Percentiles rank a stretch among this genome's conserved stretches.
Evolutionary conservation across 176 grass and related monocot species (phyloP).

Genomic region (Tillandsia leiboldiana): DNA sequence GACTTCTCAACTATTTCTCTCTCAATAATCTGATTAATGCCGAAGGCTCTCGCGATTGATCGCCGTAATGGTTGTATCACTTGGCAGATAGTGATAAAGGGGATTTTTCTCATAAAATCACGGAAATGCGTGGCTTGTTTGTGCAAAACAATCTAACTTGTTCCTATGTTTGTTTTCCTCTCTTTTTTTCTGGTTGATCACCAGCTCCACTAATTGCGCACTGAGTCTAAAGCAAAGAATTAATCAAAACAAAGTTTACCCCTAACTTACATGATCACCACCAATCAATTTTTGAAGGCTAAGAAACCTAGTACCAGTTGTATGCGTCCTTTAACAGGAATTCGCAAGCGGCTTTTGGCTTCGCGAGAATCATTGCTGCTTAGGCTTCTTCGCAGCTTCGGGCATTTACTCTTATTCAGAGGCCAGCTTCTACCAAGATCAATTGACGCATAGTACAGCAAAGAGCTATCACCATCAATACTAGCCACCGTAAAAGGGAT

Average conservation of each 20-base stretch:
- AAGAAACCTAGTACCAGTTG: conserved; percentile 65
- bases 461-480: conserved; percentile 76
- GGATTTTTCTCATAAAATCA: too few species aligned
- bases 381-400: conserved; percentile 19
- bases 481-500: conserved; percentile 79
- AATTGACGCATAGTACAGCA: conserved; percentile 86
- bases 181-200: not conserved
- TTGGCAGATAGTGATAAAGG: too few species aligned
- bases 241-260: not conserved
- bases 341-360: conserved; percentile 59
- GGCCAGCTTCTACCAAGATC: conserved; percentile 49
- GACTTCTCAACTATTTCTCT: too few species aligned
- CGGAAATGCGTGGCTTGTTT: too few species aligned
- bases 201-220: not conserved
- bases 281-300: conserved; percentile 11
- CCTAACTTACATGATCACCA: not conserved
- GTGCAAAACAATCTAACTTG: too few species aligned
- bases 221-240: not conserved
- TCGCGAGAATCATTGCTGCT: conserved; percentile 50
- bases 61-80: too few species aligned
- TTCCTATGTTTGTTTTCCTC: too few species aligned
- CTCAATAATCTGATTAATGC: too few species aligned
- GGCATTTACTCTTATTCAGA: conserved; percentile 38
- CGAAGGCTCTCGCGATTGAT: too few species aligned
- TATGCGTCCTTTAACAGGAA: conserved; percentile 83